Evolutionary conservation across 805 yeast genomes (phyloP).

Genomic region (Hanseniaspora taiwanica): DNA sequence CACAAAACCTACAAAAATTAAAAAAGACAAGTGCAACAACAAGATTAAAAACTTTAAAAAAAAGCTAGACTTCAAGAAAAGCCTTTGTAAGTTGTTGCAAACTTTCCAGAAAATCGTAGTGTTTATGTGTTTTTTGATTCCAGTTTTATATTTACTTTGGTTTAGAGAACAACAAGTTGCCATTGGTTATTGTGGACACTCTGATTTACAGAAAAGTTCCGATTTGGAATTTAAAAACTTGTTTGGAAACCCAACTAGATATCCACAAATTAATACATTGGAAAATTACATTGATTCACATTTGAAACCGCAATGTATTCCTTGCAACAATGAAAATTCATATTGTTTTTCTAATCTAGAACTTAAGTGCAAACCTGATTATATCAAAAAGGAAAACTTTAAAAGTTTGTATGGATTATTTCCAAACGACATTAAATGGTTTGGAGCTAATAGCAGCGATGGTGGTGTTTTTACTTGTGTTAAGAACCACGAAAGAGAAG

Average conservation of each 20-base stretch:
- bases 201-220: constrained; percentile 19
- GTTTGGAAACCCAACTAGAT: not conserved
- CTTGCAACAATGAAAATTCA: constrained; percentile 67
- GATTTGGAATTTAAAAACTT: not conserved
- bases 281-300: constrained; percentile 2
- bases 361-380: constrained; percentile 59
- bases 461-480: constrained; percentile 36
- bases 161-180: constrained; percentile 49
- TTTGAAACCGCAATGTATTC: constrained; percentile 47
- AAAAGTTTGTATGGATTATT: constrained; percentile 35
- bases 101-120: too few species aligned
- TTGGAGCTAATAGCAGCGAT: constrained; percentile 32
- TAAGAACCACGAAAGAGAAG: constrained; percentile 60
- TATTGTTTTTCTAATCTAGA: constrained; percentile 49
- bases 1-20: too few species aligned
- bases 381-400: constrained; percentile 36
- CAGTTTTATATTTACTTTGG: constrained; percentile 37
- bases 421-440: too few species aligned
- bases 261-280: not conserved
- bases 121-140: constrained; percentile 26
- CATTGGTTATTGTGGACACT: constrained; percentile 67
- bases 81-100: constrained; percentile 5
- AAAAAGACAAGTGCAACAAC: too few species aligned
- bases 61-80: constrained; percentile 1
- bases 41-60: constrained; percentile 1